These are phyloP conservation scores for Emmonsiellopsis sp. DNA, from an alignment of 2,329 filamentous ascomycete species.

Conservation along the genomic window DNA sequence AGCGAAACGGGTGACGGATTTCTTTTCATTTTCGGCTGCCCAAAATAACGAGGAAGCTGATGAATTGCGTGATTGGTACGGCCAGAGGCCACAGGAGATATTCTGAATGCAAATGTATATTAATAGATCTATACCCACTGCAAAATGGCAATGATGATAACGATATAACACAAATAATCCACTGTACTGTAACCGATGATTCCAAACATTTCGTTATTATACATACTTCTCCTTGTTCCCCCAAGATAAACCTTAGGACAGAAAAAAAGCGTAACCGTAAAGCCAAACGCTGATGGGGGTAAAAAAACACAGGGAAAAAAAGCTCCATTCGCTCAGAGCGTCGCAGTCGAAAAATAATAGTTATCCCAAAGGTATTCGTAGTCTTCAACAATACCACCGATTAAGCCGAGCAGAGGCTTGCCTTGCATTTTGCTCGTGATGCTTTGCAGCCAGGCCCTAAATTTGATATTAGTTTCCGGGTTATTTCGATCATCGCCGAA, in stretches of 20 bases:
- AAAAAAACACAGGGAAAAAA: slow-evolving; percentile 7
- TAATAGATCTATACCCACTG: background rate
- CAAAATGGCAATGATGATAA: slow-evolving; percentile 18
- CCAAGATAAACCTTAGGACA: background rate
- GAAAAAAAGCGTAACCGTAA: background rate
- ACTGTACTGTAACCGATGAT: background rate
- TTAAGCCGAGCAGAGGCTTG: slow-evolving; percentile 67
- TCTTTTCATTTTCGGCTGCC: slow-evolving; percentile 45
- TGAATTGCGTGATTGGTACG: slow-evolving; percentile 76
- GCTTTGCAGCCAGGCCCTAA: slow-evolving; percentile 53
- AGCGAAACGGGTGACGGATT: slow-evolving; percentile 61
- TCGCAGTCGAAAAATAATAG: slow-evolving; percentile 76
- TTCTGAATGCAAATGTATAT: slow-evolving; percentile 44
- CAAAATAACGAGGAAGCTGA: slow-evolving; percentile 45
- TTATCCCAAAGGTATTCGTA: slow-evolving; percentile 98
- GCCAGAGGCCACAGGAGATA: slow-evolving; percentile 56
- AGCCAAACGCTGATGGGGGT: background rate
- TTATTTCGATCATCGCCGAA: background rate
- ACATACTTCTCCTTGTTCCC: background rate
- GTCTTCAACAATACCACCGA: slow-evolving; percentile 81
- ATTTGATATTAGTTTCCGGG: slow-evolving; percentile 17
- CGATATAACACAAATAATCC: background rate
- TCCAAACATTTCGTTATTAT: background rate
- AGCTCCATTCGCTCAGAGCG: slow-evolving; percentile 23
- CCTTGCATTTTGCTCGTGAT: slow-evolving; percentile 61